Conservation (phyloP, 1,284 basidiomycete genomes). For the Microbotryomycetes sp. region DNA sequence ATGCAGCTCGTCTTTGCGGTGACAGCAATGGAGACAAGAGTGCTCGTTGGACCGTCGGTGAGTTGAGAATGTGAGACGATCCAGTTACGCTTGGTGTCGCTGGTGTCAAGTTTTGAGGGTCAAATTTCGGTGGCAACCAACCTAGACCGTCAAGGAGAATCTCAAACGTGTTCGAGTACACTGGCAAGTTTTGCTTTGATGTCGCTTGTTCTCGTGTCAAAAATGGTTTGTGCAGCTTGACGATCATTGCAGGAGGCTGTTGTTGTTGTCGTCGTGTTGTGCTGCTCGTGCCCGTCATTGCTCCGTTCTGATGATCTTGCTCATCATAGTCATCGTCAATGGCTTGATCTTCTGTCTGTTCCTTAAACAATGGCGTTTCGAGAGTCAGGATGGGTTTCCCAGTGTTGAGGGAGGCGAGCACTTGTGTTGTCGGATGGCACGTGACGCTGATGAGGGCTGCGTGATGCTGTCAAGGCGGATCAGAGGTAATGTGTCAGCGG, state of each 20-base stretch:
- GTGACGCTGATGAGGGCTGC: slow-evolving; percentile 14
- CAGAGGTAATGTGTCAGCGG: background rate
- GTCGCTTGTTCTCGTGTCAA: background rate
- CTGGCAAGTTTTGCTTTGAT: slow-evolving; percentile 1
- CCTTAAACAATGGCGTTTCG: slow-evolving; percentile 8
- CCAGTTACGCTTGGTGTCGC: slow-evolving; percentile 15
- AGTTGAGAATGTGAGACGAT: slow-evolving; percentile 7
- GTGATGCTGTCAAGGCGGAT: slow-evolving; percentile 15
- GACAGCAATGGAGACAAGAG: slow-evolving; percentile 20
- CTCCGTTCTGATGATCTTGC: background rate
- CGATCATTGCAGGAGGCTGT: background rate
- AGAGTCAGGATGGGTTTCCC: slow-evolving; percentile 17
- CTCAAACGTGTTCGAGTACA: slow-evolving; percentile 23
- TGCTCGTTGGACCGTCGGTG: slow-evolving; percentile 23
- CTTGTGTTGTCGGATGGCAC: slow-evolving; percentile 13
- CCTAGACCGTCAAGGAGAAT: slow-evolving; percentile 22
- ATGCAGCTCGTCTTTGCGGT: slow-evolving; percentile 16
- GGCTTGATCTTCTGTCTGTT: background rate
- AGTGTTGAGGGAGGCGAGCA: slow-evolving; percentile 21
- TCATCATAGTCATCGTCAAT: background rate
- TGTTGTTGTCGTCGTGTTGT: background rate
- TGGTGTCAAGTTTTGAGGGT: slow-evolving; percentile 11
- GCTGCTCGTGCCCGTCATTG: background rate
- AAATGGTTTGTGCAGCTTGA: slow-evolving; percentile 23
- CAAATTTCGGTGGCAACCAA: slow-evolving; percentile 18